Conservation (phyloP, 495 filamentous ascomycete genomes). For the Xylaria palmicola region DNA sequence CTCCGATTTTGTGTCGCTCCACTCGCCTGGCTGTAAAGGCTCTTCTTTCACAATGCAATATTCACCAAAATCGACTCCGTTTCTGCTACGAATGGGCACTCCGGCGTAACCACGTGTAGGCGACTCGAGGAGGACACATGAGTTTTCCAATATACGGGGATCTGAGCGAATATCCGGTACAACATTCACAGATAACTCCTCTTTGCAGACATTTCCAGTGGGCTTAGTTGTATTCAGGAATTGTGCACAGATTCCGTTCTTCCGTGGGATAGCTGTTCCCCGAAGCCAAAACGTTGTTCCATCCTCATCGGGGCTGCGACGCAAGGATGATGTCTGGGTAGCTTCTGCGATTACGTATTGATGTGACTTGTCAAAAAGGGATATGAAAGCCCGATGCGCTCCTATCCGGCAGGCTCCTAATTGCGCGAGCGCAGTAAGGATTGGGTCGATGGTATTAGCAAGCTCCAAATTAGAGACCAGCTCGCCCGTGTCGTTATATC, state of each 20-base stretch:
- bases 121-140: conserved; percentile 44
- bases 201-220: conserved; percentile 17
- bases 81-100: conserved; percentile 62
- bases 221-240: conserved; percentile 26
- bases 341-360: conserved; percentile 63
- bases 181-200: conserved; percentile 41
- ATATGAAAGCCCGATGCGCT: conserved; percentile 53
- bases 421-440: conserved; percentile 62
- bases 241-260: conserved; percentile 49
- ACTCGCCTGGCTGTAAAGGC: conserved; percentile 35
- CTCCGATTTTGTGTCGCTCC: conserved; percentile 32
- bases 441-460: conserved; percentile 47
- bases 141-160: conserved; percentile 30
- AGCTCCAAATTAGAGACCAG: conserved; percentile 21
- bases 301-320: conserved; percentile 32
- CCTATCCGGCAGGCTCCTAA: conserved; percentile 53
- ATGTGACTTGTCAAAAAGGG: conserved; percentile 56
- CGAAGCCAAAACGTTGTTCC: conserved; percentile 36
- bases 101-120: conserved; percentile 58
- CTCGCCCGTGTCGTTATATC: conserved; percentile 27
- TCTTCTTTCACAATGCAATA: conserved; percentile 63
- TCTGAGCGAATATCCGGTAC: conserved; percentile 53
- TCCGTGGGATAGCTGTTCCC: conserved; percentile 41
- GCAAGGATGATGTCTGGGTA: conserved; percentile 48
- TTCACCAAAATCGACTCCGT: conserved; percentile 67